phyloP scores from a whole-genome alignment of 495 filamentous ascomycete species.

The Trichoderma gamsii region DNA sequence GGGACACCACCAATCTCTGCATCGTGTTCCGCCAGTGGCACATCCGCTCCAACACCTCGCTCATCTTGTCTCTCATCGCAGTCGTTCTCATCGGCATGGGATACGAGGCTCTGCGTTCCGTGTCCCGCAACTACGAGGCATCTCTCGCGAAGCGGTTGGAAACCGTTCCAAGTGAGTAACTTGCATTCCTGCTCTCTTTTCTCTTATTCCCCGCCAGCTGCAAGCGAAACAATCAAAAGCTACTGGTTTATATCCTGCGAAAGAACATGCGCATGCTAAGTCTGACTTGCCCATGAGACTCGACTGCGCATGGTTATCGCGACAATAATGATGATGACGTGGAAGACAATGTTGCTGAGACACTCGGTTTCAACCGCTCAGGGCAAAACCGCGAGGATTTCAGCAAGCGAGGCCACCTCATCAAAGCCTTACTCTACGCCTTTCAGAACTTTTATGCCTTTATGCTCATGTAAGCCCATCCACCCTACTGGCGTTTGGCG shows the following conservation, averaged over 20 bases:
- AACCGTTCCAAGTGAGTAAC: conserved; percentile 48
- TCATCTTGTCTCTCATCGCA: conserved; percentile 74
- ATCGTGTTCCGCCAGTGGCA: conserved; percentile 93
- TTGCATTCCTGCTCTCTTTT: conserved; percentile 19
- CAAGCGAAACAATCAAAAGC: neutral
- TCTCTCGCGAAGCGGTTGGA: conserved; percentile 47
- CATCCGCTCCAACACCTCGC: conserved; percentile 59
- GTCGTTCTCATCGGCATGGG: conserved; percentile 78
- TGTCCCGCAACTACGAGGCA: conserved; percentile 70
- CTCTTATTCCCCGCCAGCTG: conserved; percentile 2
- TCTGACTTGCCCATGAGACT: neutral
- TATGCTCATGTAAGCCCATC: conserved; percentile 87
- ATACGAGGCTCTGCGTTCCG: conserved; percentile 81
- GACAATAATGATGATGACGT: conserved; percentile 32
- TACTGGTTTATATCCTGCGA: conserved; percentile 4
- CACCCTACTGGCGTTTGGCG: neutral
- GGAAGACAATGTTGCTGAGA: conserved; percentile 52
- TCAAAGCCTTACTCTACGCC: conserved; percentile 80
- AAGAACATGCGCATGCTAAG: conserved; percentile 19
- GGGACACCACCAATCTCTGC: conserved; percentile 86
- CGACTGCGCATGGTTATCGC: neutral
- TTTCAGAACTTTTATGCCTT: conserved; percentile 97
- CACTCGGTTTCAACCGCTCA: conserved; percentile 45
- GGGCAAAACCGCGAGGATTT: conserved; percentile 49
- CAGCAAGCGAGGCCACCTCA: conserved; percentile 58